Evolutionary conservation across 495 filamentous ascomycete species (phyloP), one percentile per base, ranked within the genome.

Genomic region (Chaetomium fimeti): DNA sequence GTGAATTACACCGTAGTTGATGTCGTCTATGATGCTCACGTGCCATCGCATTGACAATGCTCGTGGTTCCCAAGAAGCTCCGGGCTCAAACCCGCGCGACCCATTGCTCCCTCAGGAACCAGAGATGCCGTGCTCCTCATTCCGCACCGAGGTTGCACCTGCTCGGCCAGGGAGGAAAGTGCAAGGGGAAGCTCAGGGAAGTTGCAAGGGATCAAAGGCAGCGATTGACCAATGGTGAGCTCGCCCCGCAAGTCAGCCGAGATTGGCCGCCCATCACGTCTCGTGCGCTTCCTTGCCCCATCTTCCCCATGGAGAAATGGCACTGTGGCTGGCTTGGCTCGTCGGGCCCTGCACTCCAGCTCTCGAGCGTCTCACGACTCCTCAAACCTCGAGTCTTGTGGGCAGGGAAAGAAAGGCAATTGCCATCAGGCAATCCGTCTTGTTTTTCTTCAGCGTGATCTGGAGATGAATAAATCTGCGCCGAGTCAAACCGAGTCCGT

Each of bases 161-260:
- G 22, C 16, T 47, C 43, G 43, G 12, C 4, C 9, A 20, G 5
- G n/a, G 43, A 20, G 43, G 43, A 18, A 47, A 47, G 43, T 18
- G 43, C 43, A 47, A 47, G 43, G 43, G 43, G 43, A 47, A 47
- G 43, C 43, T 36, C 32, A 36, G 32, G 32, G 32, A 36, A 36
- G 32, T 6, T 18, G 16, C 43, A 18, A 47, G 43, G 43, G 43
- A 47, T 47, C 11, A 15, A 47, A 47, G 32, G 43, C 48, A 52
- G 54, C 54, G 16, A 56, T 56, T 56, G 54, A 29, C 54, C 54
- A 56, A 56, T 56, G 18, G 27, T 9, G 1, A 20, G 8, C 22
- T 58, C 38, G 11, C 38, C 56, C 56, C 56, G 40, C 56, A 45
- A n/a, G 24, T 24, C 56, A 58, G 56, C 56, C 40, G 56, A 43